Evolutionary conservation across 345 rosid genomes (phyloP).

Genomic region (Cardamine resedifolia): DNA sequence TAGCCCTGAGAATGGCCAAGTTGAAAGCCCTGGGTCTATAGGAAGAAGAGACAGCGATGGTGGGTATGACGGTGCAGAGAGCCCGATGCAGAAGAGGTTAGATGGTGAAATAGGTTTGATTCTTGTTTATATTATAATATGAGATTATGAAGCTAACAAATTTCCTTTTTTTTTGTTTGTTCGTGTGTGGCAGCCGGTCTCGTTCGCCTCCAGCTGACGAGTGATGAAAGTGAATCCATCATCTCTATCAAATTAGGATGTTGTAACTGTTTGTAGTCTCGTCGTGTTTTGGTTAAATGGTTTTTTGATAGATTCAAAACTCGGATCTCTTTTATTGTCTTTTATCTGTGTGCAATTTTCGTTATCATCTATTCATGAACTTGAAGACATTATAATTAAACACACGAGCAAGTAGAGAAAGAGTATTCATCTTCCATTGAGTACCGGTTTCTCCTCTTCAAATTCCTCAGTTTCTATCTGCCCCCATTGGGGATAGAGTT

Average conservation of each 20-base stretch:
- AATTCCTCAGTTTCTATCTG: too few species aligned
- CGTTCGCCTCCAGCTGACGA: conserved; percentile 36
- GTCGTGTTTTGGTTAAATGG: too few species aligned
- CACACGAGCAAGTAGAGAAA: too few species aligned
- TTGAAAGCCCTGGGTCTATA: conserved; percentile 55
- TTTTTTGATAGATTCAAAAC: too few species aligned
- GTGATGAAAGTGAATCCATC: conserved; percentile 27
- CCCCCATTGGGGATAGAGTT: too few species aligned
- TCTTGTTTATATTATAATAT: background rate
- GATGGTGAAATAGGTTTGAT: background rate
- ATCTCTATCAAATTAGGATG: conserved; percentile 11
- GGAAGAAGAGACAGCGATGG: conserved; percentile 37
- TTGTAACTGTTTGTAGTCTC: conserved; percentile 27
- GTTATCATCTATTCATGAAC: too few species aligned
- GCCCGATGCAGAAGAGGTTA: conserved; percentile 38
- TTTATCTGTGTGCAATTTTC: too few species aligned
- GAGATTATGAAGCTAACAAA: background rate
- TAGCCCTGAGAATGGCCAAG: conserved; percentile 52
- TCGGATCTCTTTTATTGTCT: too few species aligned
- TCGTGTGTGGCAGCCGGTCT: conserved; percentile 13
- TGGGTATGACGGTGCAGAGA: conserved; percentile 37
- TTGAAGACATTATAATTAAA: too few species aligned
- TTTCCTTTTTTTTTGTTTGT: too few species aligned
- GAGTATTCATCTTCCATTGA: too few species aligned
- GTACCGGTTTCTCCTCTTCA: too few species aligned